A percentile compares a stretch with the other conserved stretches of the same genome.
phyloP scores from a whole-genome alignment of 129 eudicot genomes.

The Artemisia tridentata region DNA sequence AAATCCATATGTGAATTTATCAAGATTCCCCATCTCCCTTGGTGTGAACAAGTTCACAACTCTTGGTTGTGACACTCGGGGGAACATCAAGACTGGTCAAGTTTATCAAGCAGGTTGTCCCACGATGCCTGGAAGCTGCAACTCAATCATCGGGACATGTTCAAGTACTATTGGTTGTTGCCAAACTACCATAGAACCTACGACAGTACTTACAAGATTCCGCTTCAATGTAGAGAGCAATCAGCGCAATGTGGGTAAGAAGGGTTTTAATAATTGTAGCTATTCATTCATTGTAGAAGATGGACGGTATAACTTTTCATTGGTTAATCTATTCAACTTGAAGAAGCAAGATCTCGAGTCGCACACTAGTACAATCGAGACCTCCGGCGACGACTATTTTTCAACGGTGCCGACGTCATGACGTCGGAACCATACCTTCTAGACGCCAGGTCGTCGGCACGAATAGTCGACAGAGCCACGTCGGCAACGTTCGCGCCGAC shows the following conservation, averaged over 20 bases:
- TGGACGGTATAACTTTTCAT: slow-evolving; percentile 16
- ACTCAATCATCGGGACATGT: slow-evolving; percentile 12
- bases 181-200: background rate
- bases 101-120: background rate
- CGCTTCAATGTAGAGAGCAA: slow-evolving; percentile 15
- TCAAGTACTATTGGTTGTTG: slow-evolving; percentile 24
- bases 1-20: background rate
- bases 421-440: too few relatives aligned
- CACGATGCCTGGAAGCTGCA: slow-evolving; percentile 28
- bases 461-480: too few relatives aligned
- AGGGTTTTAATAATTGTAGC: slow-evolving; percentile 10
- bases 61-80: slow-evolving; percentile 16
- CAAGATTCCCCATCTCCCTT: slow-evolving; percentile 1
- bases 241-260: slow-evolving; percentile 10
- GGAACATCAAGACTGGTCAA: slow-evolving; percentile 1
- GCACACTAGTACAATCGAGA: too few relatives aligned
- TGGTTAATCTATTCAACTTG: background rate
- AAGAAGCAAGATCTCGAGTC: slow-evolving; percentile 19
- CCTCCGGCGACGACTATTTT: too few relatives aligned
- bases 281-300: slow-evolving; percentile 4
- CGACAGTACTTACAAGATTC: slow-evolving; percentile 2
- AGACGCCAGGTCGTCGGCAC: too few relatives aligned
- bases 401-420: too few relatives aligned
- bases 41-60: slow-evolving; percentile 1
- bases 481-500: too few relatives aligned